Evolutionary conservation across 805 yeast species (phyloP).

Genomic region (Priceomyces castillae): DNA sequence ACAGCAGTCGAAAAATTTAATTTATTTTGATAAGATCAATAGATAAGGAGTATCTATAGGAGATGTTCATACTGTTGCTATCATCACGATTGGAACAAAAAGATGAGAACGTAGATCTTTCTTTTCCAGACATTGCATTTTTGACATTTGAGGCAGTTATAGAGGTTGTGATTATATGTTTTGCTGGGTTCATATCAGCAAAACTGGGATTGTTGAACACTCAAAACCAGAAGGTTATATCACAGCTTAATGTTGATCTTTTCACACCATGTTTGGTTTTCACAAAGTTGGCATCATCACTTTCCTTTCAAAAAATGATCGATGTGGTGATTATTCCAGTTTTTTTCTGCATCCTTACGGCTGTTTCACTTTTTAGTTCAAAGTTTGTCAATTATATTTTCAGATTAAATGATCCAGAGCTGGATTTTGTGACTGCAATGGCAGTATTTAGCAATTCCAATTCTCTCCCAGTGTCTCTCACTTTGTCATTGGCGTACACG

Average conservation of each 20-base stretch:
- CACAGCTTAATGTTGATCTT: constrained; percentile 79
- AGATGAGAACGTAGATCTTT: constrained; percentile 20
- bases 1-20: background rate
- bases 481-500: constrained; percentile 73
- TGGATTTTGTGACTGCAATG: constrained; percentile 94
- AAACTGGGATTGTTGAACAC: constrained; percentile 65
- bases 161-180: constrained; percentile 82
- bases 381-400: constrained; percentile 50
- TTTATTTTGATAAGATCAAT: no score
- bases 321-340: constrained; percentile 85
- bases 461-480: constrained; percentile 88
- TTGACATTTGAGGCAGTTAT: constrained; percentile 88
- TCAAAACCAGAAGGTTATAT: constrained; percentile 72
- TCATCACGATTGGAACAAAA: background rate
- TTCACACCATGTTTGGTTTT: constrained; percentile 96
- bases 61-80: constrained; percentile 1
- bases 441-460: constrained; percentile 95
- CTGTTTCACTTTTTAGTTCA: constrained; percentile 67
- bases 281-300: constrained; percentile 64
- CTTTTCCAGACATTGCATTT: constrained; percentile 48
- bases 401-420: constrained; percentile 65
- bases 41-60: background rate
- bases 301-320: constrained; percentile 71
- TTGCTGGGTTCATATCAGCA: constrained; percentile 86
- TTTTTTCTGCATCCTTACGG: constrained; percentile 78